Percentiles rank a stretch among this genome's conserved stretches.
Evolutionary conservation across 2,329 filamentous ascomycete species (phyloP).

Genomic region (Dactylella cylindrospora): DNA sequence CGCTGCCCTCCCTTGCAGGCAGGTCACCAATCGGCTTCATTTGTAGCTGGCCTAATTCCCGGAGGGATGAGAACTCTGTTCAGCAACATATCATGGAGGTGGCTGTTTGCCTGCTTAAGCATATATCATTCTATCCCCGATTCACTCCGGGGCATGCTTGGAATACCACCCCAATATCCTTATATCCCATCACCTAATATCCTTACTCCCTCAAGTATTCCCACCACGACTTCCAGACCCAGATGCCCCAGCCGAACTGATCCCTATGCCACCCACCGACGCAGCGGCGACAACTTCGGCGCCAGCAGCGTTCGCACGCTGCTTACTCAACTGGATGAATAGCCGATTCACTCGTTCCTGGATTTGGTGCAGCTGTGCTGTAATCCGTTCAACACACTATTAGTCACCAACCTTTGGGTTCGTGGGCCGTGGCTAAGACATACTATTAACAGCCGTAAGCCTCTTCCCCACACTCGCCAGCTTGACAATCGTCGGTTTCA

Average conservation of each 20-base stretch:
- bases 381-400: not conserved
- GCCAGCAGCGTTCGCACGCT: not conserved
- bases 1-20: no score
- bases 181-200: no score
- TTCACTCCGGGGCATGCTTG: no score
- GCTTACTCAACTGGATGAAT: slow-evolving; percentile 48
- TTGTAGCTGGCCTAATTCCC: no score
- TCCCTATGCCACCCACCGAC: slow-evolving; percentile 11
- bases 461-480: slow-evolving; percentile 47
- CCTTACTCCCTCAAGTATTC: slow-evolving; percentile 6
- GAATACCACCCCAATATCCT: no score
- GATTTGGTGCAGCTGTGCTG: slow-evolving; percentile 46
- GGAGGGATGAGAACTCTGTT: no score
- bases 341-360: slow-evolving; percentile 47
- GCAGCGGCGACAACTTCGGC: slow-evolving; percentile 18
- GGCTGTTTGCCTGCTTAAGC: no score
- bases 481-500: slow-evolving; percentile 48
- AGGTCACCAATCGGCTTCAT: no score
- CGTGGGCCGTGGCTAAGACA: not conserved
- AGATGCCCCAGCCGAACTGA: not conserved
- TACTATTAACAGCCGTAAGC: slow-evolving; percentile 48
- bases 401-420: not conserved
- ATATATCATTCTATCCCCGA: no score
- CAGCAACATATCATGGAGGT: no score
- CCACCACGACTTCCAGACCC: slow-evolving; percentile 4